Base-by-base conservation (phyloP, 345 rosid genomes). In the Excoecaria cochinchinensis region DNA sequence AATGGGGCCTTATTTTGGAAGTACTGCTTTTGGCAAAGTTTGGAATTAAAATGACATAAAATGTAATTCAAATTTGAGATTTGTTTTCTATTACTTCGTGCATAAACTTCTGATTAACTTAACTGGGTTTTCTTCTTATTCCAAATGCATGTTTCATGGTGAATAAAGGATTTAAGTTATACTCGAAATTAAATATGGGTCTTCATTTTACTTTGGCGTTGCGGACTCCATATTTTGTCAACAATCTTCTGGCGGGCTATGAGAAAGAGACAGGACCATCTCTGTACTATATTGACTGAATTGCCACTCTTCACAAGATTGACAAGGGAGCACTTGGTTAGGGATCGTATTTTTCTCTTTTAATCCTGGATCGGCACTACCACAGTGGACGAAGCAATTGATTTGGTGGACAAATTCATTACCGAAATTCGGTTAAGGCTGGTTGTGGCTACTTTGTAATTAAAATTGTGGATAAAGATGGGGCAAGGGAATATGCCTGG, bases 281-380 rank as follows among this genome's bases (percentile, higher is more conserved):
- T 40, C 90, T 94, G 13, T 93, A 90, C 88, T 94, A 90, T 84
- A 87, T 94, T 1, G 97, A 94, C 81, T 90, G 89, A 84, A 90
- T 91, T 57, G 95, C 97, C 52, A 88, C 92, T 19, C 90, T 90
- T 69, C 97, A 91, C 88, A 91, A 93, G 84, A 90, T 90, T 51
- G 98, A 94, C 3, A 94, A 90, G 89, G 97, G 90, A 50, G 93
- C 97, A 55, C 92, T 90, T 15, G 97, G 97, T 31, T 94, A 92
- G 21, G 98, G 98, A 1, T 92, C 96, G 58, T 92, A 90, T 75
- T 94, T 94, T 78, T 79, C 91, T 19, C 96, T 94, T 24, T 79
- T 97, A 9, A 88, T 89, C 86, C 90, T 92, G 98, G 97, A 94
- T 84, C 87, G 97, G 46, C 91, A 86, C 83, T 94, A 78, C 87